Percentiles rank a stretch among this genome's conserved stretches.
Conservation (phyloP, 257 asterid species). For the Striga asiatica region DNA sequence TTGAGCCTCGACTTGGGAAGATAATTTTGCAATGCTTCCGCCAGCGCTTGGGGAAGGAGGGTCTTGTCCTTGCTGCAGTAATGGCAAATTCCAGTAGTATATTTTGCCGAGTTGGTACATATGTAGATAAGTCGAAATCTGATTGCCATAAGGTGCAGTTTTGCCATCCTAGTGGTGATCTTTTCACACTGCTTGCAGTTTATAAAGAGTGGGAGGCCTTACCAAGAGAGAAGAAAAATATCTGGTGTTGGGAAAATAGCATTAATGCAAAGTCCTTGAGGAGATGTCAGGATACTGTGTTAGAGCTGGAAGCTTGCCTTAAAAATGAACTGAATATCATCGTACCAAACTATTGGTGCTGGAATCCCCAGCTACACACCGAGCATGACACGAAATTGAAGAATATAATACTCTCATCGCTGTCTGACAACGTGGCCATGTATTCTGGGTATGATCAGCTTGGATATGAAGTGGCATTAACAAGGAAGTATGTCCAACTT, state of each 20-base stretch:
- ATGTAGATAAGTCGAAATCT: conserved; percentile 54
- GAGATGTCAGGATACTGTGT: conserved; percentile 75
- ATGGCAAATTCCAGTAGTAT: conserved; percentile 86
- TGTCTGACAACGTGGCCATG: conserved; percentile 85
- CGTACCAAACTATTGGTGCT: conserved; percentile 69
- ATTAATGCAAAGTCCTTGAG: conserved; percentile 87
- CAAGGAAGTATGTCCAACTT: conserved; percentile 64
- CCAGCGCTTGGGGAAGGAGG: conserved; percentile 64
- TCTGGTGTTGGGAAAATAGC: conserved; percentile 94
- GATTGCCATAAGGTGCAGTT: conserved; percentile 84
- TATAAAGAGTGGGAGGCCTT: conserved; percentile 73
- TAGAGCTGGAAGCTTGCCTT: conserved; percentile 67
- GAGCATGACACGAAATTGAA: conserved; percentile 47
- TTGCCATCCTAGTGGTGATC: conserved; percentile 82
- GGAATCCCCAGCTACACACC: conserved; percentile 46
- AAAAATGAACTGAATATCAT: conserved; percentile 51
- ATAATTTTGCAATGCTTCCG: conserved; percentile 53
- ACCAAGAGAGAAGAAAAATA: conserved; percentile 39
- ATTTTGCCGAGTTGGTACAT: conserved; percentile 83
- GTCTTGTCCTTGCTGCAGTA: conserved; percentile 85
- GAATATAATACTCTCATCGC: conserved; percentile 53
- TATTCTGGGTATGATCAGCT: conserved; percentile 88
- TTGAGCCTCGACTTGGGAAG: conserved; percentile 92
- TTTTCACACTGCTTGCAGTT: conserved; percentile 87
- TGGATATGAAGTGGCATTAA: conserved; percentile 74